phyloP scores from a whole-genome alignment of 2,329 filamentous ascomycete species.

The Tolypocladium ovalisporum region DNA sequence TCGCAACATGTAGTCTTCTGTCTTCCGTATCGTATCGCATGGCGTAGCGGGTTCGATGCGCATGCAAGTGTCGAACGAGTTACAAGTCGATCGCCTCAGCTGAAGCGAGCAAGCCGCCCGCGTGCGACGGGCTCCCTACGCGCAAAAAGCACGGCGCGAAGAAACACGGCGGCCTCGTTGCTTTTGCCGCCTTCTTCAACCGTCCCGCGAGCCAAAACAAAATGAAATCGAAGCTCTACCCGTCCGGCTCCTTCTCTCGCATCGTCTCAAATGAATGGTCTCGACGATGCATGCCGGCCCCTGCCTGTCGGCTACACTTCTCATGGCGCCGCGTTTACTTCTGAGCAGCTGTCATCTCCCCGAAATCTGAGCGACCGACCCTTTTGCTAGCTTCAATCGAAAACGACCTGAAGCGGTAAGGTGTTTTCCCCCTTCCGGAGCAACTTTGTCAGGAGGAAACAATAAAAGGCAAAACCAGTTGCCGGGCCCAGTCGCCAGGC shows the following conservation, averaged over 20 bases:
- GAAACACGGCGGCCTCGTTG: neutral
- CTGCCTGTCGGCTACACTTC: neutral
- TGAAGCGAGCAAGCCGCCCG: neutral
- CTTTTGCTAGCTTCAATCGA: neutral
- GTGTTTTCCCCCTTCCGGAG: neutral
- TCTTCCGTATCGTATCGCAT: neutral
- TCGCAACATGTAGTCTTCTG: too few relatives aligned
- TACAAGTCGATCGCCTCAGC: neutral
- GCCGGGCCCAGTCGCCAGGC: neutral
- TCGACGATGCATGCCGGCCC: neutral
- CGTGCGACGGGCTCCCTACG: neutral
- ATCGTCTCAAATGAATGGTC: neutral
- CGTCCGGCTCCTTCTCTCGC: neutral
- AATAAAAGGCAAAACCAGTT: neutral
- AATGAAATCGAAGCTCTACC: neutral
- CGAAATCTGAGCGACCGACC: neutral
- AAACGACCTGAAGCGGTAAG: neutral
- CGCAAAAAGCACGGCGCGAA: neutral
- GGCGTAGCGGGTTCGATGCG: neutral
- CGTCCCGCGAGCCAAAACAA: neutral
- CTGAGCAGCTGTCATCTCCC: neutral
- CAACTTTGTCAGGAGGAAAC: neutral
- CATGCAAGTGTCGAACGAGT: neutral
- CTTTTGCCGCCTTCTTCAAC: neutral
- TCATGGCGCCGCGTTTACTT: neutral